These are phyloP conservation scores for Suillus variegatus DNA, from an alignment of 768 basidiomycete genomes.

Conservation along the genomic window DNA sequence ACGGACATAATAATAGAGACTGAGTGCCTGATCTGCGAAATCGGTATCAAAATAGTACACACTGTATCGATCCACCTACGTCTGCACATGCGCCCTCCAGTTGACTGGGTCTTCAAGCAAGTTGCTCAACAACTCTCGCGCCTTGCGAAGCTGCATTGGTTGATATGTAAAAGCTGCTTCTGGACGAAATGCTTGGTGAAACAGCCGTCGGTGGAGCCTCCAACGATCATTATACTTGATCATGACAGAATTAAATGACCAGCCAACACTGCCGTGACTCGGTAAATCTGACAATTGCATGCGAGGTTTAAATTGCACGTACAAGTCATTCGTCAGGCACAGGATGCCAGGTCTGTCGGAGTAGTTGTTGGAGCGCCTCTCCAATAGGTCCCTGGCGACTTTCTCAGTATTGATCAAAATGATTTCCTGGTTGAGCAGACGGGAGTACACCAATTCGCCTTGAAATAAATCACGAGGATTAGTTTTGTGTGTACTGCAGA, in stretches of 20 bases:
- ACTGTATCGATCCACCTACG: conserved; percentile 16
- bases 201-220: conserved; percentile 30
- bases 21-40: conserved; percentile 19
- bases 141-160: conserved; percentile 26
- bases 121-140: conserved; percentile 25
- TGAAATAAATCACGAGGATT: neutral
- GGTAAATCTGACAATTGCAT: neutral
- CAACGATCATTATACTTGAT: conserved; percentile 28
- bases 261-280: conserved; percentile 24
- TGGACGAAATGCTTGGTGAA: conserved; percentile 29
- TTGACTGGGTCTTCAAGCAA: conserved; percentile 22
- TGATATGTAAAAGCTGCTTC: conserved; percentile 22
- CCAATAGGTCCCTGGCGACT: conserved; percentile 43
- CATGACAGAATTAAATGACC: conserved; percentile 32
- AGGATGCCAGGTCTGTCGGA: conserved; percentile 41
- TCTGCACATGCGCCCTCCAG: conserved; percentile 24
- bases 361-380: conserved; percentile 45
- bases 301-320: conserved; percentile 3
- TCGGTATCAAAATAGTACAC: neutral
- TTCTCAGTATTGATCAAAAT: conserved; percentile 43
- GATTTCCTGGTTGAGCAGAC: conserved; percentile 36
- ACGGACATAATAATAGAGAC: conserved; percentile 30
- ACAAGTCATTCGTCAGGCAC: conserved; percentile 32
- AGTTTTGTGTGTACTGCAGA: conserved; percentile 15
- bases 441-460: conserved; percentile 41